Percentiles rank a stretch among this genome's conserved stretches.
Conservation (phyloP, 768 basidiomycete genomes). For the Boletus rex-veris region DNA sequence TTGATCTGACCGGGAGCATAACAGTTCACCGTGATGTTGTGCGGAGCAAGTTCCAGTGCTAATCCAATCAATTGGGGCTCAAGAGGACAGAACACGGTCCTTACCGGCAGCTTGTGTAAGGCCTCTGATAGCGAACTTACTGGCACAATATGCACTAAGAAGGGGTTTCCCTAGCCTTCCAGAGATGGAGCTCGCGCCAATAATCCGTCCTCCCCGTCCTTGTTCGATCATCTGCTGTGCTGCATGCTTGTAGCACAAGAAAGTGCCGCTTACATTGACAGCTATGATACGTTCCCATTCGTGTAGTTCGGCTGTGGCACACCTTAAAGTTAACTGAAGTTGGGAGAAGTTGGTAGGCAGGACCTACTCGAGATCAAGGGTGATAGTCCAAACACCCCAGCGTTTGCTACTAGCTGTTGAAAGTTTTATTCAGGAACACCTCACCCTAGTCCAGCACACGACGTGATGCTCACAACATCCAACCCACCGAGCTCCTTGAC, state of each 20-base stretch:
- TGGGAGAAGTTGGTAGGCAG: too few relatives aligned
- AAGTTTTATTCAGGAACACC: too few relatives aligned
- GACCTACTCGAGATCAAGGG: slow-evolving; percentile 3
- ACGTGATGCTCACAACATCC: slow-evolving; percentile 3
- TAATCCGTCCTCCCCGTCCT: slow-evolving; percentile 48
- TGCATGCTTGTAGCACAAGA: slow-evolving; percentile 61
- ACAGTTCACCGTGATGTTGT: slow-evolving; percentile 36
- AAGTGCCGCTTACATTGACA: slow-evolving; percentile 52
- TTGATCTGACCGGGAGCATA: slow-evolving; percentile 37
- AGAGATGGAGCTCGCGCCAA: slow-evolving; percentile 33
- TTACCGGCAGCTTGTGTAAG: slow-evolving; percentile 37
- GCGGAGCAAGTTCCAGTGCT: slow-evolving; percentile 26
- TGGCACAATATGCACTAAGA: slow-evolving; percentile 19
- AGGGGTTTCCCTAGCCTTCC: not conserved
- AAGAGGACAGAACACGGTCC: not conserved
- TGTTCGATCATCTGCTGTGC: slow-evolving; percentile 56
- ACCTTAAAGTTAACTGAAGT: not conserved
- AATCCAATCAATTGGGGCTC: not conserved
- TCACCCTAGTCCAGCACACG: too few relatives aligned
- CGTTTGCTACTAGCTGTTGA: slow-evolving; percentile 17
- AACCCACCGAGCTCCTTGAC: slow-evolving; percentile 4
- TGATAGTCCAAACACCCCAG: not conserved
- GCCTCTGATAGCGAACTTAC: slow-evolving; percentile 40
- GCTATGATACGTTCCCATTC: not conserved
- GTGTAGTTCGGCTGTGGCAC: not conserved